A percentile compares a stretch with the other conserved stretches of the same genome.
phyloP scores from a whole-genome alignment of 441 rosid species.

The Euphorbia corollata region DNA sequence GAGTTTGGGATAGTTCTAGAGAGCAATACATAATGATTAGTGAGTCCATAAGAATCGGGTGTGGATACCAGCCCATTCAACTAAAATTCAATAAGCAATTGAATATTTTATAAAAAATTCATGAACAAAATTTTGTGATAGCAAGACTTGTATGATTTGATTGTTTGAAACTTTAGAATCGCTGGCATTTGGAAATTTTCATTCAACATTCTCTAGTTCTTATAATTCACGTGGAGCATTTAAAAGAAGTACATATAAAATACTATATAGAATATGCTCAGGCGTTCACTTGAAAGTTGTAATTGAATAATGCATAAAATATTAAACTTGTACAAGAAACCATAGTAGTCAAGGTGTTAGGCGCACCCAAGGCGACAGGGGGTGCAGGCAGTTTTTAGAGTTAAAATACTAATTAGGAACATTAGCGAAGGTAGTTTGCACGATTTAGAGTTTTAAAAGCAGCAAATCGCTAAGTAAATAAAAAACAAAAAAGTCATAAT shows the following conservation, averaged over 20 bases:
- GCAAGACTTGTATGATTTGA: neutral
- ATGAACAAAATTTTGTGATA: neutral
- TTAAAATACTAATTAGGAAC: too few species aligned
- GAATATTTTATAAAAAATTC: neutral
- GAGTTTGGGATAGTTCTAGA: neutral
- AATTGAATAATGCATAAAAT: neutral
- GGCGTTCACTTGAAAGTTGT: neutral
- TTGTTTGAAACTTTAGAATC: neutral
- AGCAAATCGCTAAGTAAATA: too few species aligned
- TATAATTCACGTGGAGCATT: neutral
- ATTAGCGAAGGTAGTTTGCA: too few species aligned
- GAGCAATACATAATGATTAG: neutral
- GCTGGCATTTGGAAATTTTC: neutral
- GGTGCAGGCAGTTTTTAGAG: too few species aligned
- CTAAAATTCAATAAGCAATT: neutral
- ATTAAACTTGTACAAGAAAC: neutral
- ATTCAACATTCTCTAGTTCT: neutral
- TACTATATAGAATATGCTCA: too few species aligned
- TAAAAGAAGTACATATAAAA: neutral
- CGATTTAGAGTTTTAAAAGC: too few species aligned
- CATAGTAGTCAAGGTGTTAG: too few species aligned
- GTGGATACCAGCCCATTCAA: constrained; percentile 1
- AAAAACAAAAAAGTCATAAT: too few species aligned
- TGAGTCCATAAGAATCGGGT: neutral
- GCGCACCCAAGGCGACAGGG: too few species aligned